These are phyloP conservation scores for Metschnikowia gelsemii DNA, from an alignment of 805 yeast species.

Conservation along the genomic window DNA sequence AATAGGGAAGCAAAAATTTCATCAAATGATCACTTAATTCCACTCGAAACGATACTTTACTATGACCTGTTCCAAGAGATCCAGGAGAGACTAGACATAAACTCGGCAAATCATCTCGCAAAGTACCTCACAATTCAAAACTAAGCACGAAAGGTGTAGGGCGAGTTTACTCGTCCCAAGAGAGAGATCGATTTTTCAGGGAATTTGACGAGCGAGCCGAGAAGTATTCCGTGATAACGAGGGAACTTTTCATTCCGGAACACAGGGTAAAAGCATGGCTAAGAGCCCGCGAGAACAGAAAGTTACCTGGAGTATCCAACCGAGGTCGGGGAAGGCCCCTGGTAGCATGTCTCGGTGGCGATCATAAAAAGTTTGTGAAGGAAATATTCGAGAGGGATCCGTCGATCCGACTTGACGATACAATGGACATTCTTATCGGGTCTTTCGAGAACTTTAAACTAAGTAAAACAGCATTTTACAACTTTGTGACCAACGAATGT, in stretches of 20 bases:
- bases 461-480: neutral
- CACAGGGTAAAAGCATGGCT: neutral
- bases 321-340: neutral
- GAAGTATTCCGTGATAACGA: too few relatives aligned
- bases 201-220: too few relatives aligned
- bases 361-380: neutral
- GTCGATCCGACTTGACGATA: neutral
- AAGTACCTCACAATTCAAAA: neutral
- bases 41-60: neutral
- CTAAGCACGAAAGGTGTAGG: neutral
- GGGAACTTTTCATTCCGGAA: too few relatives aligned
- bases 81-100: neutral
- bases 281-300: neutral
- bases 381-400: neutral
- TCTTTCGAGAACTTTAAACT: neutral
- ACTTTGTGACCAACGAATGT: neutral
- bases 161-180: neutral
- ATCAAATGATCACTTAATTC: neutral
- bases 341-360: neutral
- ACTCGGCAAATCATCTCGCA: neutral
- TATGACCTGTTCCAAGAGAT: neutral
- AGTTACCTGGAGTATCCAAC: neutral
- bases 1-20: too few relatives aligned
- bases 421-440: neutral
- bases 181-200: too few relatives aligned